A percentile compares a stretch with the other conserved stretches of the same genome.
Evolutionary conservation across 371 early-diverging fungal genomes (phyloP).

Genomic region (Massospora cicadina): DNA sequence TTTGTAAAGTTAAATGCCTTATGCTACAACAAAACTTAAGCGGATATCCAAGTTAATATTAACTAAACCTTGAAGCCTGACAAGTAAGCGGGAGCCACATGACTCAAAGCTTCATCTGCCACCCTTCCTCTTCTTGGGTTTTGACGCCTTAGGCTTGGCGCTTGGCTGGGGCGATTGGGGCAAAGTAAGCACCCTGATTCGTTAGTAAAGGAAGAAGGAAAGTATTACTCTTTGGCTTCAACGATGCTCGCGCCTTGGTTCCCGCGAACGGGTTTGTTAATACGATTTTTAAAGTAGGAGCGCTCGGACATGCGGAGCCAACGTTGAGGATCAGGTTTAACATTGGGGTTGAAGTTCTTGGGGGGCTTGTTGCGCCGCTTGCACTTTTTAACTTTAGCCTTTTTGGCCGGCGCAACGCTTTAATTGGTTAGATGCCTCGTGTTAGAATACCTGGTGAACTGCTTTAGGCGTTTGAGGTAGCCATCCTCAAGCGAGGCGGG

Average conservation of each 20-base stretch:
- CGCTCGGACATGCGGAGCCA: slow-evolving; percentile 10
- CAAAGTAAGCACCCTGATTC: too few relatives aligned
- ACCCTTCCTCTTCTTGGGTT: slow-evolving; percentile 8
- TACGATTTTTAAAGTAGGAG: neutral
- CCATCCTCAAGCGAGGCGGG: neutral
- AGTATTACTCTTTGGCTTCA: neutral
- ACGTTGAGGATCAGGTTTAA: slow-evolving; percentile 4
- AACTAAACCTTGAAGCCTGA: too few relatives aligned
- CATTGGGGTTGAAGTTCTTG: neutral
- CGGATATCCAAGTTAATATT: too few relatives aligned
- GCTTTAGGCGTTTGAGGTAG: neutral
- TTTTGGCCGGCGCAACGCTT: neutral
- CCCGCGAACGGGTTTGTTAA: slow-evolving; percentile 4
- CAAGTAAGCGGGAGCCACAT: too few relatives aligned
- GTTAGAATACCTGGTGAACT: neutral
- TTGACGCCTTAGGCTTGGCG: slow-evolving; percentile 1
- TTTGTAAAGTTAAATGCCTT: too few relatives aligned
- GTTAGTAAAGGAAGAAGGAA: neutral
- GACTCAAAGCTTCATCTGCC: too few relatives aligned
- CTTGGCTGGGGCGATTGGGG: neutral
- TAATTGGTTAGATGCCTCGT: neutral
- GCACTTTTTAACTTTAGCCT: neutral
- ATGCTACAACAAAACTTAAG: too few relatives aligned
- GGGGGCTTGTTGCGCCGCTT: slow-evolving; percentile 3
- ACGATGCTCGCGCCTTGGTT: neutral